A percentile compares a stretch with the other conserved stretches of the same genome.
Evolutionary conservation across 257 asterid genomes (phyloP).

Genomic region (Ocimum tenuiflorum): DNA sequence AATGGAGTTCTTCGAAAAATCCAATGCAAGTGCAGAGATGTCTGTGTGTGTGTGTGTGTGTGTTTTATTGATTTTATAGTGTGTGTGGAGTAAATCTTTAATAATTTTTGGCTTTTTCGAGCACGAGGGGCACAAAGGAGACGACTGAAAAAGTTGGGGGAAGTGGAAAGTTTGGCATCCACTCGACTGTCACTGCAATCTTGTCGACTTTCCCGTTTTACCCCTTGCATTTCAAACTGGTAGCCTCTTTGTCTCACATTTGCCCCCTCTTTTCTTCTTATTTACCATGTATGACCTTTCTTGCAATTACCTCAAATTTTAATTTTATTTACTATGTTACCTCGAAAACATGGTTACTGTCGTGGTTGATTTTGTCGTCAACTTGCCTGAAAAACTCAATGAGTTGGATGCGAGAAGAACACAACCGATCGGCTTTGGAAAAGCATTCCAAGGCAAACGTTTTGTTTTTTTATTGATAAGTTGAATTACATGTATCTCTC

Average conservation of each 20-base stretch:
- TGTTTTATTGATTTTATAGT: conserved; percentile 8
- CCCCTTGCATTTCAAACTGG: conserved; percentile 26
- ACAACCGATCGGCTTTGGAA: too few relatives aligned
- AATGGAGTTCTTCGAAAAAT: conserved; percentile 31
- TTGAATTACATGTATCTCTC: too few relatives aligned
- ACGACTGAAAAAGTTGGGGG: conserved; percentile 17
- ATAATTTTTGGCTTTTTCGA: conserved; percentile 3
- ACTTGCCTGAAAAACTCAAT: too few relatives aligned
- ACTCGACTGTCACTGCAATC: conserved; percentile 1
- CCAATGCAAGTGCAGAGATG: conserved; percentile 29
- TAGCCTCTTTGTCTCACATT: neutral
- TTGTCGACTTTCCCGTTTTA: conserved; percentile 11
- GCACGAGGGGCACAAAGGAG: conserved; percentile 36
- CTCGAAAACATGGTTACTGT: neutral
- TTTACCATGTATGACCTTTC: conserved; percentile 3
- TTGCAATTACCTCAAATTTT: too few relatives aligned
- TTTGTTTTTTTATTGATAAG: too few relatives aligned
- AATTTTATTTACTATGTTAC: neutral
- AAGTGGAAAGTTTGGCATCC: conserved; percentile 22
- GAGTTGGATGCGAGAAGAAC: too few relatives aligned
- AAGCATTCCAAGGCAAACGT: too few relatives aligned
- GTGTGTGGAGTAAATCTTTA: neutral
- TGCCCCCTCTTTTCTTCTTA: conserved; percentile 13
- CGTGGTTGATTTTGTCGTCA: too few relatives aligned
- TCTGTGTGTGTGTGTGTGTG: conserved; percentile 21